Conservation (phyloP, 371 early-diverging fungal genomes). For the Mycotypha africana region DNA sequence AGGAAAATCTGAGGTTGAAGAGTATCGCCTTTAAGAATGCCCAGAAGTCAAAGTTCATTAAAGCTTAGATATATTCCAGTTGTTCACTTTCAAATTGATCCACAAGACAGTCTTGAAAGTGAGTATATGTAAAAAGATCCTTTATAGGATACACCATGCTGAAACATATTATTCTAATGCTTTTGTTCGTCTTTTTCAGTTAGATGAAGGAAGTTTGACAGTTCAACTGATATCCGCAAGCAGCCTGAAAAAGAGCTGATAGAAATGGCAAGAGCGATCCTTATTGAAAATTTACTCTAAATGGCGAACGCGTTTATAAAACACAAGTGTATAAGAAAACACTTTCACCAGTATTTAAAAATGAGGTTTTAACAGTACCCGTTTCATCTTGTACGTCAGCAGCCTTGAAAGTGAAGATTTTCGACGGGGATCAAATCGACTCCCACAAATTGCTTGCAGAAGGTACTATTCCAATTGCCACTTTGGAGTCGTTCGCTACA, state of each 20-base stretch:
- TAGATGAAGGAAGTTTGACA: conserved; percentile 26
- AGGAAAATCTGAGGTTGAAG: background rate
- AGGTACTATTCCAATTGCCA: conserved; percentile 14
- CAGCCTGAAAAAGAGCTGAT: conserved; percentile 32
- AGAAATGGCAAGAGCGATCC: conserved; percentile 72
- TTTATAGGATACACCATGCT: background rate
- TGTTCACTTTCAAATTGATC: conserved; percentile 21
- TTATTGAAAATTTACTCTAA: conserved; percentile 58
- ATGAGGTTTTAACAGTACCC: conserved; percentile 60
- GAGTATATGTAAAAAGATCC: conserved; percentile 2
- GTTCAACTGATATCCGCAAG: conserved; percentile 26
- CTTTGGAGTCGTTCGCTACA: conserved; percentile 16
- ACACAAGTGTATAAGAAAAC: conserved; percentile 70
- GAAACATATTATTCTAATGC: background rate
- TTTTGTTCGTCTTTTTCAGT: too few relatives aligned
- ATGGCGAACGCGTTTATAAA: conserved; percentile 69
- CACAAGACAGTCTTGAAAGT: conserved; percentile 32
- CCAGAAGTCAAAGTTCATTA: conserved; percentile 11
- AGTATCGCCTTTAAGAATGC: conserved; percentile 12
- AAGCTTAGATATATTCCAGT: conserved; percentile 23
- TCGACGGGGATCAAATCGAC: conserved; percentile 72
- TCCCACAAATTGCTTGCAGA: conserved; percentile 45
- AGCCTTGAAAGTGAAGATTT: conserved; percentile 52
- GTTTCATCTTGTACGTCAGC: conserved; percentile 43
- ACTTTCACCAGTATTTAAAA: conserved; percentile 68